Evolutionary conservation across 441 rosid genomes (phyloP).

Genomic region (Arabidopsis hybrid): DNA sequence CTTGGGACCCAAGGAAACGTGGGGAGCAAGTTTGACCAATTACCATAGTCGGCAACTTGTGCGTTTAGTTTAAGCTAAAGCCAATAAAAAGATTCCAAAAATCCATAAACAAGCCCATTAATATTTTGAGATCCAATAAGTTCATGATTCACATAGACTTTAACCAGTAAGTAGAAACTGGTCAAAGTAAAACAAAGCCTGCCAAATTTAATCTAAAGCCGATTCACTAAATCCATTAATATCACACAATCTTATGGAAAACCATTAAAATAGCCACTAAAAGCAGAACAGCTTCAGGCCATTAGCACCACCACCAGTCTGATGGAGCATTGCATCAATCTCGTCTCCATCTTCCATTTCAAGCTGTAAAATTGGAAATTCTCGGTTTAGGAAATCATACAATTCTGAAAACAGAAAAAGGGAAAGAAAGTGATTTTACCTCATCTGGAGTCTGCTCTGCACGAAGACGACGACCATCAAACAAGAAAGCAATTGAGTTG

Average conservation of each 20-base stretch:
- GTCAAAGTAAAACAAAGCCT: conserved; percentile 31
- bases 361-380: conserved; percentile 51
- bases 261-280: conserved; percentile 14
- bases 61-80: conserved; percentile 9
- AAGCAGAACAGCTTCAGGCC: conserved; percentile 23
- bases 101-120: conserved; percentile 18
- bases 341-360: conserved; percentile 97
- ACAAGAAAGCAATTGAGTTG: conserved; percentile 76
- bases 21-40: background rate
- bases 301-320: conserved; percentile 63
- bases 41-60: background rate
- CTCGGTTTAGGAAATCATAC: background rate
- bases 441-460: conserved; percentile 74
- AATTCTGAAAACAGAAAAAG: background rate
- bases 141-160: conserved; percentile 11
- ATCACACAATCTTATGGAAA: conserved; percentile 22
- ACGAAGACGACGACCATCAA: conserved; percentile 80
- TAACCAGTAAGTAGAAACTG: conserved; percentile 4
- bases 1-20: background rate
- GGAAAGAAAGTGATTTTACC: conserved; percentile 26
- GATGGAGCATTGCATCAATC: conserved; percentile 90
- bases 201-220: conserved; percentile 29
- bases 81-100: background rate
- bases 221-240: conserved; percentile 13
- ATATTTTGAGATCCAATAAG: conserved; percentile 33